Evolutionary conservation across 2,329 filamentous ascomycete species (phyloP), one percentile per base, ranked within the genome.

Genomic region (Talaromyces sp.): DNA sequence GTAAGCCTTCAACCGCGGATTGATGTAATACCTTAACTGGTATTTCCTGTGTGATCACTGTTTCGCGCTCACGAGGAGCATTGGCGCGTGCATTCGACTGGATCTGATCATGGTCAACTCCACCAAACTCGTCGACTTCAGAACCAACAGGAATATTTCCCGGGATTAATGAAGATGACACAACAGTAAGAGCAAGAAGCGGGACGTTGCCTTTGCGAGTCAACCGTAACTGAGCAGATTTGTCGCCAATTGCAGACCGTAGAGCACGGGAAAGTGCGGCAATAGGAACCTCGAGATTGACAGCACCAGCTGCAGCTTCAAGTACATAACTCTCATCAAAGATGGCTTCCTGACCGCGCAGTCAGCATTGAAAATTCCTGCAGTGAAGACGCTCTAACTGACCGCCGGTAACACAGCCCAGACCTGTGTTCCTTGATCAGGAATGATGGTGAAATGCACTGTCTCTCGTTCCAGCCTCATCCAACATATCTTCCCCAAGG

Each of bases 261-360:
- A 99, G 87, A n/a, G 95, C 95, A 66, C 93, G 90, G 73, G 95
- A 91, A 25, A 99, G 87, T 1, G 91, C 89, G 15, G 87, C 86
- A n/a, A 98, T 87, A 31, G 95, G 93, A 1, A 99, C 87, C 80
- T 99, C 95, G 68, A 99, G 89, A 79, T 99, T 97, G 80, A 99
- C 97, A 62, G 93, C 91, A 79, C 97, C 97, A 57, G 93, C 90
- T 60, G 91, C 91, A 59, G 93, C 97, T 76, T 97, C 90, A 70
- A 98, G 89, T 62, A 88, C 87, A 81, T 96, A 97, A 69, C 74
- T 68, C 65, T 76, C 74, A 86, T 96, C 91, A 77, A 99, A 98
- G 72, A 99, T 92, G 70, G 92, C 89, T 74, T 96, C 91, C 84
- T 78, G 69, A 8, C 11, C 45, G 11, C 9, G 37, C 11, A 27